Evolutionary conservation across 2,329 filamentous ascomycete species (phyloP).

Genomic region (Colletotrichum cereale): DNA sequence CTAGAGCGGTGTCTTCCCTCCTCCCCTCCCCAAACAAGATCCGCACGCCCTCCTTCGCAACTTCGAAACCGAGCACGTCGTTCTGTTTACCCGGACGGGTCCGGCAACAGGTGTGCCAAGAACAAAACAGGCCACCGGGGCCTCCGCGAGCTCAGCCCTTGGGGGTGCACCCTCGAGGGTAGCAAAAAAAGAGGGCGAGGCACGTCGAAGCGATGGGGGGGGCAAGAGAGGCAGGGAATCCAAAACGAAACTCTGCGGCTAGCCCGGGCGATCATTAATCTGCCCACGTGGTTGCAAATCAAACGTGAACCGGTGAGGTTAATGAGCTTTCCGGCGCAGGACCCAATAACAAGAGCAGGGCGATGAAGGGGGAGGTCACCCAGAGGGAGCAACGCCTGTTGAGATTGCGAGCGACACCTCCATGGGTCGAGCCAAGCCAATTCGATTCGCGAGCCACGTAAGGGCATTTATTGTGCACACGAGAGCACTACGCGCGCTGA

Average conservation of each 20-base stretch:
- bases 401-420: constrained; percentile 31
- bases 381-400: not conserved
- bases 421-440: constrained; percentile 25
- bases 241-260: not conserved
- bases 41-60: constrained; percentile 5
- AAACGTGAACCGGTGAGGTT: constrained; percentile 8
- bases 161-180: not conserved
- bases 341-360: constrained; percentile 2
- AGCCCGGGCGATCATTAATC: constrained; percentile 10
- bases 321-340: constrained; percentile 4
- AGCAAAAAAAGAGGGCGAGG: not conserved
- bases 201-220: not conserved
- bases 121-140: not conserved
- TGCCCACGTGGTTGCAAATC: constrained; percentile 32
- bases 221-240: constrained; percentile 4
- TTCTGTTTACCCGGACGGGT: constrained; percentile 13
- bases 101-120: not conserved
- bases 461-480: not conserved
- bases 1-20: constrained; percentile 22
- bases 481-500: not conserved
- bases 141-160: not conserved
- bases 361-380: not conserved
- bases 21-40: not conserved
- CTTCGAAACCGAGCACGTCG: constrained; percentile 1
- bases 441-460: constrained; percentile 10